phyloP scores from a whole-genome alignment of 345 rosid species.

The Reutealis trisperma region DNA sequence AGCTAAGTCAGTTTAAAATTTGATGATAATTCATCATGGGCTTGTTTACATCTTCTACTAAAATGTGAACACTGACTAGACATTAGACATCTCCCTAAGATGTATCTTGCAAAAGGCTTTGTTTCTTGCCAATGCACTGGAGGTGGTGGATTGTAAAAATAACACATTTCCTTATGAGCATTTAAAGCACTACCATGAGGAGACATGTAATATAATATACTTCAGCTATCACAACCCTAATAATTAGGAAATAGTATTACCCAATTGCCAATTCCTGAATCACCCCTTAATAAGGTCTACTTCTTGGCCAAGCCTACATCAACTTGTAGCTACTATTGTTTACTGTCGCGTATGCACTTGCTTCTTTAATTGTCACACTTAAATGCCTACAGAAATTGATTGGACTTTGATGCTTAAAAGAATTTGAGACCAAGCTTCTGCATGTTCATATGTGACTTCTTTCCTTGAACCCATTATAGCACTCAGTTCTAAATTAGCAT shows the following conservation, averaged over 20 bases:
- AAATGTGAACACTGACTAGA: no score
- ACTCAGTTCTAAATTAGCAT: background rate
- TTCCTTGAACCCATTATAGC: background rate
- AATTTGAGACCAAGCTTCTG: background rate
- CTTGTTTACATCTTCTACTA: background rate
- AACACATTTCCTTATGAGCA: background rate
- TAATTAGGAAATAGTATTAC: background rate
- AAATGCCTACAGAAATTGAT: background rate
- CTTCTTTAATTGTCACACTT: background rate
- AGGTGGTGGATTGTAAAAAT: background rate
- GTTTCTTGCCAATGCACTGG: background rate
- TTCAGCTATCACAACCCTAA: background rate
- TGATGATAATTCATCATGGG: background rate
- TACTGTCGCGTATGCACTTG: background rate
- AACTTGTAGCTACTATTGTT: background rate
- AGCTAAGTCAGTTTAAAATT: background rate
- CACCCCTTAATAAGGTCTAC: background rate
- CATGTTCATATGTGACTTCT: background rate
- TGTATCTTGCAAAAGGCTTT: background rate
- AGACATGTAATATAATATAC: background rate
- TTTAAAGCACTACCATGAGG: background rate
- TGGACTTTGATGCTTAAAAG: background rate
- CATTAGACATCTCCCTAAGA: background rate
- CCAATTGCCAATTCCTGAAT: background rate
- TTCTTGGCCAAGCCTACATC: background rate